Evolutionary conservation across 208 protist genomes (phyloP).

Genomic region (Wallacemonas sp.): DNA sequence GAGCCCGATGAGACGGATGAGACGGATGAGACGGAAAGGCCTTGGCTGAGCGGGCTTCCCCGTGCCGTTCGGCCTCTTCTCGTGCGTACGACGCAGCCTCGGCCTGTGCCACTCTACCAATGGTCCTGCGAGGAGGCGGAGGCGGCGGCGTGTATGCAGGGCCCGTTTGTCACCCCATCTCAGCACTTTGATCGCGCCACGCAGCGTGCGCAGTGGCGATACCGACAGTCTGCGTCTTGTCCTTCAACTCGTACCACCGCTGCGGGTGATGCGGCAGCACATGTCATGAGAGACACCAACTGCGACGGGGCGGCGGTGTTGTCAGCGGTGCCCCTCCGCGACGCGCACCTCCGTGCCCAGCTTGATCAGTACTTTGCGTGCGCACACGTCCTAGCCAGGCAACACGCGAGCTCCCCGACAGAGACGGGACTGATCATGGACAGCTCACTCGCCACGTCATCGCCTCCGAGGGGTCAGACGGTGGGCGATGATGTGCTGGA

Average conservation of each 20-base stretch:
- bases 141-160: conserved; percentile 4
- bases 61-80: not conserved
- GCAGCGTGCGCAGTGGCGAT: not conserved
- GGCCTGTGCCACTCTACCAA: not conserved
- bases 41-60: not conserved
- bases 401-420: not conserved
- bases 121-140: not conserved
- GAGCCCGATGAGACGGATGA: not conserved
- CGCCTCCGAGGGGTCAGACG: not conserved
- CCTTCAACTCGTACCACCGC: not conserved
- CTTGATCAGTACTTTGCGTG: conserved; percentile 6
- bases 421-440: not conserved
- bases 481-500: not conserved
- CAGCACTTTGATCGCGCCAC: not conserved
- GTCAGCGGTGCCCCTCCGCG: not conserved
- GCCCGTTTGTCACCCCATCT: not conserved
- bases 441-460: not conserved
- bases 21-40: not conserved
- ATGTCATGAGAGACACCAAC: too few species aligned
- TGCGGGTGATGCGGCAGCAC: too few species aligned
- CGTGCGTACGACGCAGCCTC: not conserved
- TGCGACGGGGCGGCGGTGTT: not conserved
- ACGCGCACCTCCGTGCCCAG: not conserved
- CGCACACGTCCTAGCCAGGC: not conserved
- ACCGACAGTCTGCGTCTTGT: not conserved